phyloP scores from a whole-genome alignment of 208 protist species.

The Trypanosoma lewisi region DNA sequence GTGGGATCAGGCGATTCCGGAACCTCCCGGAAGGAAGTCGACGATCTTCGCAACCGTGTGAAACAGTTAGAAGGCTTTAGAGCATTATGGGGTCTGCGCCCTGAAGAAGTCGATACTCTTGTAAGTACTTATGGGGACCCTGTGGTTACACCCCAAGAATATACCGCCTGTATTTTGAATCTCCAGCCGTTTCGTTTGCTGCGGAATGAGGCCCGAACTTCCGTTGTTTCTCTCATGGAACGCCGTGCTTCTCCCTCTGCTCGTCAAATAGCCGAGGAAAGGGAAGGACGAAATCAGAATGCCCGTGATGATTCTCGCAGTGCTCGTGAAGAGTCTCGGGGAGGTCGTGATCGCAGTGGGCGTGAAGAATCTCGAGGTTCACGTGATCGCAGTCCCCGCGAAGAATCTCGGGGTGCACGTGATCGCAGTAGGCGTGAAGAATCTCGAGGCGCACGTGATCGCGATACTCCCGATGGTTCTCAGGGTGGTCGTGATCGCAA shows the following conservation, averaged over 20 bases:
- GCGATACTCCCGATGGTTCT: background rate
- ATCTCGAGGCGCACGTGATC: background rate
- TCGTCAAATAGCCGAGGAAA: background rate
- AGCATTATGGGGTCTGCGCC: slow-evolving; percentile 63
- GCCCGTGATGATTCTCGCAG: slow-evolving; percentile 6
- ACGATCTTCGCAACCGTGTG: slow-evolving; percentile 43
- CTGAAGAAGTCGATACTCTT: slow-evolving; percentile 60
- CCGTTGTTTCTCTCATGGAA: slow-evolving; percentile 21
- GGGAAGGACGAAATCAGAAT: background rate
- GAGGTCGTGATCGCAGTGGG: background rate
- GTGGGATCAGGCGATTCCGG: background rate
- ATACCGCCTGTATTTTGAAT: slow-evolving; percentile 73
- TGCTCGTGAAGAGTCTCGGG: slow-evolving; percentile 1
- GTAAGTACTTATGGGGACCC: slow-evolving; percentile 74
- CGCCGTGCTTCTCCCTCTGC: slow-evolving; percentile 5
- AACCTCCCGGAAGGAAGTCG: slow-evolving; percentile 3
- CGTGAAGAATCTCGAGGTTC: slow-evolving; percentile 1
- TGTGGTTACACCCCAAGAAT: slow-evolving; percentile 71
- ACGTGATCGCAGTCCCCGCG: slow-evolving; percentile 4
- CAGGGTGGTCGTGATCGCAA: background rate
- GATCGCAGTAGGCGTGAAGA: background rate
- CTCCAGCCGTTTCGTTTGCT: slow-evolving; percentile 64
- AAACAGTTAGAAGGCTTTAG: slow-evolving; percentile 69
- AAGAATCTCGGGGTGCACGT: slow-evolving; percentile 12
- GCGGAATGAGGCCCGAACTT: slow-evolving; percentile 49